Evolutionary conservation across 202 grass and related monocot species (phyloP), one percentile per base, ranked within the genome.

Genomic region (Cymbopogon flexuosus): DNA sequence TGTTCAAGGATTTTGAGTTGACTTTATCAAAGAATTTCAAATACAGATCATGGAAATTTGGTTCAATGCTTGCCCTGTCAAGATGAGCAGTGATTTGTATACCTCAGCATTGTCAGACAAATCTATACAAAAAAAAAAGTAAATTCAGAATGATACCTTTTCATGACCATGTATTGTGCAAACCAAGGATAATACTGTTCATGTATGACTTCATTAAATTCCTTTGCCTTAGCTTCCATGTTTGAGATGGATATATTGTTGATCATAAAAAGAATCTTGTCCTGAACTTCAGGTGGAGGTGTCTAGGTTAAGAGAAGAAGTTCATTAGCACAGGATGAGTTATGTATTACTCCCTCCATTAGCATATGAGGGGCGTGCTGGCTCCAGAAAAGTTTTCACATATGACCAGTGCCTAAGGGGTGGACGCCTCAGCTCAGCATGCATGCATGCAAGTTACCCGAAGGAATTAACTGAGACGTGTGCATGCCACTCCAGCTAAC

Each of bases 121-220:
- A 69, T 65, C 27, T 30, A 23, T 73, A 36, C 14, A 68, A 47
- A 80, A 60, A 24, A 27, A 60, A 18, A 27, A 45, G 16, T 4
- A 42, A 49, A 16, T 76, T 56, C 33, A 21, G 76, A 52, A 70
- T 42, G 27, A 47, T 73, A 95, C 92, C 92, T 95, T 88, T 95
- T 95, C 92, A 95, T 95, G 75, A 95, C 92, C 92, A 95, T 95
- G 82, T 95, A 95, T 54, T 90, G 89, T 62, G 92, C 92, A 84
- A 95, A 95, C 92, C 92, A 95, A 75, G 92, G 92, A 77, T 88
- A 86, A 68, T 90, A 92, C 15, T 90, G 84, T 69, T 92, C 92
- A 42, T 83, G 87, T 68, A 95, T 56, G 18, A 95, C 79, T 71
- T 92, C 87, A 84, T 43, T 84, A 75, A 95, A 92, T 75, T 92